These are phyloP conservation scores for Glonium stellatum DNA, from an alignment of 495 filamentous ascomycete species.

Conservation along the genomic window DNA sequence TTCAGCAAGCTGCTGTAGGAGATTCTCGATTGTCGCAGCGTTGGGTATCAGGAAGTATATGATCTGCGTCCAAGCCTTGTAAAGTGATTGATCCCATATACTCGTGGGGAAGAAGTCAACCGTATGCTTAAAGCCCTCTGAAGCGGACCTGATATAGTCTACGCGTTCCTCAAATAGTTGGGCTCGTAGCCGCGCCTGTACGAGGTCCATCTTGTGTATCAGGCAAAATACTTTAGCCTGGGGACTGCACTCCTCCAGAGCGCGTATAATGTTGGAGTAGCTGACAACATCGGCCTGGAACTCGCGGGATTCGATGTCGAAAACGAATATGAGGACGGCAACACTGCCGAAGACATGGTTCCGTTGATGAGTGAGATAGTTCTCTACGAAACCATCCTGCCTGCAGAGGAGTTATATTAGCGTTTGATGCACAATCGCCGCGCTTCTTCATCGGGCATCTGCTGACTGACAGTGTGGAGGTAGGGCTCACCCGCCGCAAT, in stretches of 20 bases:
- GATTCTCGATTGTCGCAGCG: slow-evolving; percentile 76
- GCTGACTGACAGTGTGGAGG: background rate
- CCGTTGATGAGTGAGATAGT: slow-evolving; percentile 88
- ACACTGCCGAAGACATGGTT: slow-evolving; percentile 94
- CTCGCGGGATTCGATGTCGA: slow-evolving; percentile 93
- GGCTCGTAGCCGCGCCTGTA: slow-evolving; percentile 67
- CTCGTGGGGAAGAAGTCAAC: slow-evolving; percentile 73
- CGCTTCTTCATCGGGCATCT: background rate
- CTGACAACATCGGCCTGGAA: slow-evolving; percentile 84
- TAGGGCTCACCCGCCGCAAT: slow-evolving; percentile 73
- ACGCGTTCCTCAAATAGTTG: slow-evolving; percentile 75
- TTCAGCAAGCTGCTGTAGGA: slow-evolving; percentile 68
- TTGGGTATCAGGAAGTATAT: slow-evolving; percentile 96
- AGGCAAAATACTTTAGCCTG: slow-evolving; percentile 82
- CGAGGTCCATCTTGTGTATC: slow-evolving; percentile 98
- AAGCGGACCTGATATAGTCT: slow-evolving; percentile 63
- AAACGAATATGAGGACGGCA: slow-evolving; percentile 96
- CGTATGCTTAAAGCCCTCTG: slow-evolving; percentile 59
- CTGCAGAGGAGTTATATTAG: slow-evolving; percentile 39
- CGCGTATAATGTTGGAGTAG: slow-evolving; percentile 78
- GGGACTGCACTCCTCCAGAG: slow-evolving; percentile 76
- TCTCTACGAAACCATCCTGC: slow-evolving; percentile 98
- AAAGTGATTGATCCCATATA: slow-evolving; percentile 98
- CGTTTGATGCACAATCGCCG: background rate
- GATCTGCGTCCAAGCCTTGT: slow-evolving; percentile 95